Evolutionary conservation across 768 basidiomycete genomes (phyloP).

Genomic region (Rhizopogon salebrosus): DNA sequence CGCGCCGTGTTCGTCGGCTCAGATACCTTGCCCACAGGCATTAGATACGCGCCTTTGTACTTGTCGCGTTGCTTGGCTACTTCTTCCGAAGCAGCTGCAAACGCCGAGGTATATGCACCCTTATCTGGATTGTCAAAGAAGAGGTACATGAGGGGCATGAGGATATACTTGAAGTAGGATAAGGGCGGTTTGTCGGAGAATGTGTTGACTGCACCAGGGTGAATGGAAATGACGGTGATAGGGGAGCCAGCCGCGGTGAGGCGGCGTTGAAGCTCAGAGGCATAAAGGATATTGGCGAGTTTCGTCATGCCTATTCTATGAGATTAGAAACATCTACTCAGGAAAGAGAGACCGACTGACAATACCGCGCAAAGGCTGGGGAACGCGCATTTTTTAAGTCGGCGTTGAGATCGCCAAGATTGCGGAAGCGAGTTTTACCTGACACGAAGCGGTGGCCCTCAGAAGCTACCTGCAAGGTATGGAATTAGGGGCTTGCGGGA

Average conservation of each 20-base stretch:
- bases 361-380: conserved; percentile 25
- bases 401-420: conserved; percentile 31
- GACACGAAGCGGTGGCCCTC: conserved; percentile 18
- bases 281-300: conserved; percentile 45
- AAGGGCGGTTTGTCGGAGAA: conserved; percentile 19
- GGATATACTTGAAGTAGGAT: conserved; percentile 6
- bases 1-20: conserved; percentile 7
- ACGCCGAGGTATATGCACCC: conserved; percentile 23
- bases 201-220: conserved; percentile 30
- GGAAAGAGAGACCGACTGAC: conserved; percentile 13
- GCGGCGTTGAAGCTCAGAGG: conserved; percentile 43
- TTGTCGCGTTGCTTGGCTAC: conserved; percentile 14
- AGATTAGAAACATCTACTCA: background rate
- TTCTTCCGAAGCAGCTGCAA: conserved; percentile 26
- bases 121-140: conserved; percentile 13
- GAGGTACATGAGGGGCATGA: conserved; percentile 14
- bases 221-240: conserved; percentile 22
- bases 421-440: conserved; percentile 20
- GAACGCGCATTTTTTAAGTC: conserved; percentile 21
- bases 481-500: background rate
- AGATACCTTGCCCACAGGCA: conserved; percentile 17
- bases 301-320: conserved; percentile 40
- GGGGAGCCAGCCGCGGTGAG: conserved; percentile 30
- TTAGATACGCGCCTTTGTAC: conserved; percentile 27
- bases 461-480: conserved; percentile 29